Evolutionary conservation across 2,329 filamentous ascomycete genomes (phyloP).

Genomic region (Fusarium austroafricanum): DNA sequence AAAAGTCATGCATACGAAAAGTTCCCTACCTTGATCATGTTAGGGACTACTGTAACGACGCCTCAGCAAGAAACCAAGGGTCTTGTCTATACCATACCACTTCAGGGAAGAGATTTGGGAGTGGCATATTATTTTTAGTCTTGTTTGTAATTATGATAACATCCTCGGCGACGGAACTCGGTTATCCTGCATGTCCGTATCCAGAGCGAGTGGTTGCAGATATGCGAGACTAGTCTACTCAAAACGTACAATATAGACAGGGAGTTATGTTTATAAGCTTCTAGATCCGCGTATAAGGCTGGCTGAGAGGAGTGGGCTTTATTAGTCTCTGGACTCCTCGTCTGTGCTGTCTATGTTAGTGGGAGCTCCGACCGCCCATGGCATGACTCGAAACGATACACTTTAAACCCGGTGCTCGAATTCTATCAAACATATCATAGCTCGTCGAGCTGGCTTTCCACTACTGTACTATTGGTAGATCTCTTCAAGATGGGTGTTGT

Average conservation of each 20-base stretch:
- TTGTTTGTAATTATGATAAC: neutral
- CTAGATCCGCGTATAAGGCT: neutral
- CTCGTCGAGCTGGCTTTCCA: neutral
- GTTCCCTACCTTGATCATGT: neutral
- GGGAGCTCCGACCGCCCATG: neutral
- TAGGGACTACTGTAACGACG: neutral
- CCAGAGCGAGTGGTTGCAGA: slow-evolving; percentile 2
- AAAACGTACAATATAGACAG: neutral
- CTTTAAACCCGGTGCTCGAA: neutral
- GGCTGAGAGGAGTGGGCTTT: neutral
- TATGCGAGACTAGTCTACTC: slow-evolving; percentile 2
- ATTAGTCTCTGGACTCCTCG: neutral
- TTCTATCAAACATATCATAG: neutral
- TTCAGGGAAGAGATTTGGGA: slow-evolving; percentile 22
- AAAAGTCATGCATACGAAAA: slow-evolving; percentile 10
- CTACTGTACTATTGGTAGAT: neutral
- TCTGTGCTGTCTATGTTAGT: neutral
- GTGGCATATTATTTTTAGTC: slow-evolving; percentile 23
- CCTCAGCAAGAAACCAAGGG: slow-evolving; percentile 26
- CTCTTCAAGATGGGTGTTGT: slow-evolving; percentile 60
- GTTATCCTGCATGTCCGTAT: slow-evolving; percentile 24
- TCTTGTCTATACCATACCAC: neutral
- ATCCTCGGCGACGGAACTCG: slow-evolving; percentile 24
- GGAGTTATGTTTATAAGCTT: slow-evolving; percentile 7
- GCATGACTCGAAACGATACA: neutral